Conservation (phyloP, 1,139 yeast species). For the Scheffersomyces illinoinensis region DNA sequence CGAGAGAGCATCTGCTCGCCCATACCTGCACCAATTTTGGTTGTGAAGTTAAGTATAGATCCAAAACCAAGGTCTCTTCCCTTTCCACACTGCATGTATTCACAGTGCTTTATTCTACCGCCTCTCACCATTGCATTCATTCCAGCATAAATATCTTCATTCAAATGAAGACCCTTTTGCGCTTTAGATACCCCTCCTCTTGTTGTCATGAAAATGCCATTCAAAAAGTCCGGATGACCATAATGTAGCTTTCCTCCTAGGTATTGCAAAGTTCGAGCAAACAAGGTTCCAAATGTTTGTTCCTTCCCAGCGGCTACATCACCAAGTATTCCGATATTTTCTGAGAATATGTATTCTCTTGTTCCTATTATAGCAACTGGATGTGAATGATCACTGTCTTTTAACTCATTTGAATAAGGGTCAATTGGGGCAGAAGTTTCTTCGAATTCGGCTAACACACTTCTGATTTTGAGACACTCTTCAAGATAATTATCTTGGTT, state of each 20-base stretch:
- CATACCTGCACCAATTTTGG: slow-evolving; percentile 61
- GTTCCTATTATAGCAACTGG: slow-evolving; percentile 60
- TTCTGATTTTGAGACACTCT: slow-evolving; percentile 56
- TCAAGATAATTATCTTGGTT: slow-evolving; percentile 58
- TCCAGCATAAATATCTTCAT: slow-evolving; percentile 60
- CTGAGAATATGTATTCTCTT: slow-evolving; percentile 55
- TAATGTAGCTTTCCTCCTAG: slow-evolving; percentile 58
- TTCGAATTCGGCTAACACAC: slow-evolving; percentile 52
- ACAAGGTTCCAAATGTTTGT: slow-evolving; percentile 57
- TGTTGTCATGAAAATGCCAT: slow-evolving; percentile 51
- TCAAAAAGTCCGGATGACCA: slow-evolving; percentile 59
- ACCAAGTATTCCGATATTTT: slow-evolving; percentile 54
- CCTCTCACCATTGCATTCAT: slow-evolving; percentile 54
- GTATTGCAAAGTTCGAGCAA: slow-evolving; percentile 55
- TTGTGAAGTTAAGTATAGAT: slow-evolving; percentile 53
- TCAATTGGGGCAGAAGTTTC: slow-evolving; percentile 36
- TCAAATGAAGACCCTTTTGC: slow-evolving; percentile 54
- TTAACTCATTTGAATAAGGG: slow-evolving; percentile 31
- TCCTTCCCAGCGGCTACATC: slow-evolving; percentile 62
- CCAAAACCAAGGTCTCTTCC: slow-evolving; percentile 59
- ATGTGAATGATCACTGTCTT: slow-evolving; percentile 22
- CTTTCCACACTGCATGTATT: slow-evolving; percentile 58
- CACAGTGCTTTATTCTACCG: slow-evolving; percentile 57
- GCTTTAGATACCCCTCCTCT: slow-evolving; percentile 60
- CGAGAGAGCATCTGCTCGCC: slow-evolving; percentile 57